phyloP scores from a whole-genome alignment of 1,284 basidiomycete species.

The Xanthoconium separans region DNA sequence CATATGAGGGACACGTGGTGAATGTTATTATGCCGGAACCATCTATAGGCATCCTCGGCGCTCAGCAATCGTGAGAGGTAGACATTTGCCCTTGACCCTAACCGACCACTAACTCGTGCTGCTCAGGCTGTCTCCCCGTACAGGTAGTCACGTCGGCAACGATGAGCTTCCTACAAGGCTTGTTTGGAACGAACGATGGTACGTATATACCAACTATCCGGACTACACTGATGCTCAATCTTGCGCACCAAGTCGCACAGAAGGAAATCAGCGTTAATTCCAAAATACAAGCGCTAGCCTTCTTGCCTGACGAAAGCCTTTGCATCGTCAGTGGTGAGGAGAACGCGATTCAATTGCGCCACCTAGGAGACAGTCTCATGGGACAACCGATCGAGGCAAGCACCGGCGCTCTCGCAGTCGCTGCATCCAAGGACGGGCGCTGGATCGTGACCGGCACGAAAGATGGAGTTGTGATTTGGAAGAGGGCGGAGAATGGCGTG shows the following conservation, averaged over 20 bases:
- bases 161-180: slow-evolving; percentile 2
- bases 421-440: slow-evolving; percentile 12
- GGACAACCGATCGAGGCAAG: slow-evolving; percentile 12
- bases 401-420: slow-evolving; percentile 7
- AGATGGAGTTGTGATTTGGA: slow-evolving; percentile 16
- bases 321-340: slow-evolving; percentile 15
- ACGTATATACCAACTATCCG: neutral
- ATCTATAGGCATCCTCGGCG: neutral
- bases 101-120: neutral
- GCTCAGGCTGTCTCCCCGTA: neutral
- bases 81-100: slow-evolving; percentile 1
- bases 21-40: neutral
- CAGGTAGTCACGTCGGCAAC: neutral
- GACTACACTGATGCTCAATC: neutral
- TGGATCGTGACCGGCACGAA: slow-evolving; percentile 9
- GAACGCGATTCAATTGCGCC: slow-evolving; percentile 8
- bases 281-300: slow-evolving; percentile 16
- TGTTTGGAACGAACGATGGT: neutral
- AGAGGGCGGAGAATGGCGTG: neutral
- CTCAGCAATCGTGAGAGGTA: slow-evolving; percentile 1
- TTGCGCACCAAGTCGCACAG: neutral
- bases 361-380: slow-evolving; percentile 3
- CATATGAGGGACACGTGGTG: slow-evolving; percentile 2
- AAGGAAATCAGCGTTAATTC: slow-evolving; percentile 10
- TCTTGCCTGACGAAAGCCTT: slow-evolving; percentile 2